Evolutionary conservation across 352 stramenopile genomes (phyloP).

Genomic region (Globisporangium echinulatum): DNA sequence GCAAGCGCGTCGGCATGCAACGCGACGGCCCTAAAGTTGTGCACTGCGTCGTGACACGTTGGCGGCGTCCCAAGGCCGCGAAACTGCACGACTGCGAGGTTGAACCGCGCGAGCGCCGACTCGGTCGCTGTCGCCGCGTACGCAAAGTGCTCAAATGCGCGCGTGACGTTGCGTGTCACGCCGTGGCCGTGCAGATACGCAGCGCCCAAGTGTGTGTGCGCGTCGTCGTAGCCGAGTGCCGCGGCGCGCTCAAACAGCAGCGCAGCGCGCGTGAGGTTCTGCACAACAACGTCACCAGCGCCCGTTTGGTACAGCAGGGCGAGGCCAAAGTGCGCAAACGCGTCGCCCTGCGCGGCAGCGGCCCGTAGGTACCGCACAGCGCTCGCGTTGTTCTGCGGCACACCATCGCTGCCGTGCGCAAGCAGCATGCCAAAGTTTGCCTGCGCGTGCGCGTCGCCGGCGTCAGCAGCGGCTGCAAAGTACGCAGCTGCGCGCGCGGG

Average conservation of each 20-base stretch:
- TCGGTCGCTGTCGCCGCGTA: conserved; percentile 37
- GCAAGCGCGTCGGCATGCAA: conserved; percentile 41
- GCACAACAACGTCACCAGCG: conserved; percentile 24
- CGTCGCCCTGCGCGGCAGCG: conserved; percentile 43
- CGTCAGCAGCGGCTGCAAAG: conserved; percentile 64
- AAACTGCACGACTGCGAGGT: conserved; percentile 74
- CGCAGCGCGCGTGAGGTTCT: conserved; percentile 56
- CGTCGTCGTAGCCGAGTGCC: conserved; percentile 47
- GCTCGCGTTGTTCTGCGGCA: conserved; percentile 45
- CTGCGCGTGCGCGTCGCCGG: conserved; percentile 52
- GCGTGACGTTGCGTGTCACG: conserved; percentile 32
- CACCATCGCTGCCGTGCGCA: conserved; percentile 53
- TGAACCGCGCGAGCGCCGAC: conserved; percentile 56
- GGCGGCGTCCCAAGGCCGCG: conserved; percentile 39
- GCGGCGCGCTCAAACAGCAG: conserved; percentile 57
- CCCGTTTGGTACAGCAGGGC: conserved; percentile 57
- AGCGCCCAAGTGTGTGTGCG: conserved; percentile 62
- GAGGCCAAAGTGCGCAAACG: conserved; percentile 61
- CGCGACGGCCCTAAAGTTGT: conserved; percentile 62
- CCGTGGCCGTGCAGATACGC: conserved; percentile 59
- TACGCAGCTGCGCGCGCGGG: conserved; percentile 40
- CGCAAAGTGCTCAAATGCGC: conserved; percentile 56
- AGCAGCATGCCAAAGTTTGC: conserved; percentile 74
- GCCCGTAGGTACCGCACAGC: conserved; percentile 56
- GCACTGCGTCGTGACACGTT: conserved; percentile 38